Evolutionary conservation across 306 rosid genomes (phyloP).

Genomic region (Acacia crassicarpa): DNA sequence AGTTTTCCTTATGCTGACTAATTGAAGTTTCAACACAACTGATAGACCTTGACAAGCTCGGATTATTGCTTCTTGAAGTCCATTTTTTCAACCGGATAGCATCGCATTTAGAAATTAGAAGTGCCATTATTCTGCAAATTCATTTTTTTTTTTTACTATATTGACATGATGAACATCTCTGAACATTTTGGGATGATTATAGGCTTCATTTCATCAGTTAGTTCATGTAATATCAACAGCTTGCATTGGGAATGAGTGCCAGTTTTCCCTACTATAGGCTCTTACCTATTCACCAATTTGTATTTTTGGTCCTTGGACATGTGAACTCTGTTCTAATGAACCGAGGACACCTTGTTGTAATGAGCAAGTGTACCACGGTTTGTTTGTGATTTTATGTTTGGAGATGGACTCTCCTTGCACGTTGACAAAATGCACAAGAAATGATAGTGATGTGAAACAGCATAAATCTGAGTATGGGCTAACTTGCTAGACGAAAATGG

Average conservation of each 20-base stretch:
- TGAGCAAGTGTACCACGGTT: background rate
- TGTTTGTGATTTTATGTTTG: background rate
- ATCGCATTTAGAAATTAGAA: background rate
- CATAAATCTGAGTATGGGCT: background rate
- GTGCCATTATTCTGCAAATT: background rate
- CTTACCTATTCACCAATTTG: conserved; percentile 15
- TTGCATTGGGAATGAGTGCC: conserved; percentile 15
- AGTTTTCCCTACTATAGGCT: background rate
- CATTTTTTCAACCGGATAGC: conserved; percentile 24
- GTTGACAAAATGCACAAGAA: background rate
- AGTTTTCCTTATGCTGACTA: conserved; percentile 20
- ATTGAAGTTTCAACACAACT: conserved; percentile 24
- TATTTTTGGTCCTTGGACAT: conserved; percentile 18
- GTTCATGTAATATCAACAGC: conserved; percentile 10
- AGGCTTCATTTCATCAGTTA: conserved; percentile 3
- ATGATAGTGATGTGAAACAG: conserved; percentile 11
- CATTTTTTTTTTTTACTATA: background rate
- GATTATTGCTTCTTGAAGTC: conserved; percentile 12
- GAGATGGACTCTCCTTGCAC: background rate
- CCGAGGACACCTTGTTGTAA: background rate
- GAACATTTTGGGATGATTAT: conserved; percentile 8
- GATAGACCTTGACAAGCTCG: conserved; percentile 15
- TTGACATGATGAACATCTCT: conserved; percentile 12
- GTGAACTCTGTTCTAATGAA: conserved; percentile 25
- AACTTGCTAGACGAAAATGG: background rate